Evolutionary conservation across 805 yeast genomes (phyloP).

Genomic region (Schwanniomyces sp.): DNA sequence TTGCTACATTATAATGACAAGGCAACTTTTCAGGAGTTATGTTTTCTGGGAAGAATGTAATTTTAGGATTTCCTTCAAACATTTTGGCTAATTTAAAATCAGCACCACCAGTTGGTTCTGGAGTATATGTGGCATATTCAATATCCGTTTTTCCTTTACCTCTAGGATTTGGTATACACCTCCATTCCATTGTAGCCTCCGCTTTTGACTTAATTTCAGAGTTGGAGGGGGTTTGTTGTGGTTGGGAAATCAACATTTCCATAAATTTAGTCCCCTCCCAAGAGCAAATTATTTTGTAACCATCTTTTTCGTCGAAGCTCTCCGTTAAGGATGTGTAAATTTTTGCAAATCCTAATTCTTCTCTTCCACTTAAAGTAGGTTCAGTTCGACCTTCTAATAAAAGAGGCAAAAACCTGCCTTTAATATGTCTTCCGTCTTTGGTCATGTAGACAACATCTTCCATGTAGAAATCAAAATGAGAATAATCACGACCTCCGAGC

Average conservation of each 20-base stretch:
- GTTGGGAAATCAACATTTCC: not conserved
- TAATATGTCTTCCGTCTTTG: not conserved
- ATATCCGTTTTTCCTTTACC: conserved; percentile 1
- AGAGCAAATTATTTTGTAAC: not conserved
- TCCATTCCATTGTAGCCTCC: conserved; percentile 1
- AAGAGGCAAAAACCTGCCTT: not conserved
- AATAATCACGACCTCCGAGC: not conserved
- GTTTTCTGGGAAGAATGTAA: not conserved
- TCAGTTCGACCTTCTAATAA: conserved; percentile 1
- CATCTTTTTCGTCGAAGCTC: not conserved
- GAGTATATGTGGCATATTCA: conserved; percentile 1
- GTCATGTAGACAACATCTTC: not conserved
- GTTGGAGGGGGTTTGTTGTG: not conserved
- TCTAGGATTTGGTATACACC: not conserved
- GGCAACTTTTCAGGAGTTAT: conserved; percentile 1
- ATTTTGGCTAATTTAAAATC: not conserved
- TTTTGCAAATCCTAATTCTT: conserved; percentile 1
- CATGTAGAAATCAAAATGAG: not conserved
- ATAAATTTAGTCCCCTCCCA: conserved; percentile 1
- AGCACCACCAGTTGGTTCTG: conserved; percentile 1
- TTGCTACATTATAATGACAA: conserved; percentile 1
- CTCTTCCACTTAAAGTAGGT: conserved; percentile 1
- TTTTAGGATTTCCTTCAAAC: not conserved
- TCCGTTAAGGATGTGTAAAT: not conserved
- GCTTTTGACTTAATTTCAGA: not conserved